These are phyloP conservation scores for Coniochaeta sp. DNA, from an alignment of 2,329 filamentous ascomycete species.

Conservation along the genomic window DNA sequence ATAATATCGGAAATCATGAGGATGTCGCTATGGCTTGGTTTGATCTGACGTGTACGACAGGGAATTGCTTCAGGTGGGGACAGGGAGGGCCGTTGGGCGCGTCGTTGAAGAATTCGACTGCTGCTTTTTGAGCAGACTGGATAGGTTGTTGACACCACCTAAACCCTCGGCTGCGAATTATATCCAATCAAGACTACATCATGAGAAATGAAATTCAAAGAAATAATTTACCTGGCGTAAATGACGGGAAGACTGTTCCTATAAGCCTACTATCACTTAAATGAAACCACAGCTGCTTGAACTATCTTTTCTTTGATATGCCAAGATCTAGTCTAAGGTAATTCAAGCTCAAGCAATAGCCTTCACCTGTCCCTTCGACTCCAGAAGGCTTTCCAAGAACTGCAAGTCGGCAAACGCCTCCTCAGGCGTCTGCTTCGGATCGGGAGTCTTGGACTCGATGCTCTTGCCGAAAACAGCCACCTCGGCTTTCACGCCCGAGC, in stretches of 20 bases:
- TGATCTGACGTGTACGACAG: conserved; percentile 22
- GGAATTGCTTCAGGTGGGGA: conserved; percentile 28
- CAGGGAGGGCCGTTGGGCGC: conserved; percentile 12
- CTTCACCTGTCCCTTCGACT: conserved; percentile 5
- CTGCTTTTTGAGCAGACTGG: background rate
- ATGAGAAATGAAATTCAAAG: too few species aligned
- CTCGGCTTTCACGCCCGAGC: conserved; percentile 15
- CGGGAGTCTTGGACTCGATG: conserved; percentile 9
- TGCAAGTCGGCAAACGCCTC: conserved; percentile 15
- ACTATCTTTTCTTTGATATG: too few species aligned
- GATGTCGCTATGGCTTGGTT: conserved; percentile 27
- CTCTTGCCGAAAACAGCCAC: conserved; percentile 14
- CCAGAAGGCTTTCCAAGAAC: conserved; percentile 15
- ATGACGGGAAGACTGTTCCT: too few species aligned
- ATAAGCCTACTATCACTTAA: too few species aligned
- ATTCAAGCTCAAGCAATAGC: background rate
- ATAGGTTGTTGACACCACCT: background rate
- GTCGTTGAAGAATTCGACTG: background rate
- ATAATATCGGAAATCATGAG: conserved; percentile 31
- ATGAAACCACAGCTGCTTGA: too few species aligned
- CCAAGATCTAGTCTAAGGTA: too few species aligned
- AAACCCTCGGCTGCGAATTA: too few species aligned
- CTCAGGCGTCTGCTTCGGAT: conserved; percentile 13
- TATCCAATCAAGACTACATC: too few species aligned
- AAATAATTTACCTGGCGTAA: too few species aligned